A percentile compares a stretch with the other conserved stretches of the same genome.
Conservation (phyloP, 106 monocot species). For the Acanthochlamys bracteata region DNA sequence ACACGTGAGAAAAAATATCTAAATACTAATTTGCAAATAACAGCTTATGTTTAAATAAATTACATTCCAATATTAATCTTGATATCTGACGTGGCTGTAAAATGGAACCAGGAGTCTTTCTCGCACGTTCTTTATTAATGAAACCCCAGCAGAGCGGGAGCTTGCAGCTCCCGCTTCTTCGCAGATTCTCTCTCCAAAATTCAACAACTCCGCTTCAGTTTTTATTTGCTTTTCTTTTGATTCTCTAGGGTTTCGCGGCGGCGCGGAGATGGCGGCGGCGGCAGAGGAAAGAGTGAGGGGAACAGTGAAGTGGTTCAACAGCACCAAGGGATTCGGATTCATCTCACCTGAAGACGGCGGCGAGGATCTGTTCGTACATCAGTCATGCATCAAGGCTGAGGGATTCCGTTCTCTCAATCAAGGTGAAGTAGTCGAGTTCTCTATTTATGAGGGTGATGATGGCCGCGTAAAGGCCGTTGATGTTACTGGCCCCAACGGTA, state of each 20-base stretch:
- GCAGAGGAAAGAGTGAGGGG: slow-evolving; percentile 21
- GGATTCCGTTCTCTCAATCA: slow-evolving; percentile 27
- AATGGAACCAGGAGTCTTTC: no score
- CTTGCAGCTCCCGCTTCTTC: no score
- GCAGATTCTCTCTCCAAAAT: no score
- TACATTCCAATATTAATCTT: no score
- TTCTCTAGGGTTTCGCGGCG: background rate
- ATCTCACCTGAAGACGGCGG: slow-evolving; percentile 52
- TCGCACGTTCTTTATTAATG: no score
- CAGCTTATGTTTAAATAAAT: no score
- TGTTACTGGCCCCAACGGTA: slow-evolving; percentile 30
- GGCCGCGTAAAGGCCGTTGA: slow-evolving; percentile 40
- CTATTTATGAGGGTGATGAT: slow-evolving; percentile 26
- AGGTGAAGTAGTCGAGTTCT: slow-evolving; percentile 38
- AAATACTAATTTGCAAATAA: no score
- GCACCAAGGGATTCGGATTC: slow-evolving; percentile 53
- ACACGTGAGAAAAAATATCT: no score
- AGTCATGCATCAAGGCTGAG: slow-evolving; percentile 51
- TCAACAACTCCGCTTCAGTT: background rate
- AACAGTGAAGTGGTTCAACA: slow-evolving; percentile 68
- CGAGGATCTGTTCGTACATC: slow-evolving; percentile 60
- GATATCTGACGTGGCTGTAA: no score
- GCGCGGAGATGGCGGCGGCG: slow-evolving; percentile 2
- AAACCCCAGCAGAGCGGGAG: no score
- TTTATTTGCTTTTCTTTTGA: background rate